Conservation (phyloP, 1,139 yeast genomes). For the Yamadazyma aaseri region DNA sequence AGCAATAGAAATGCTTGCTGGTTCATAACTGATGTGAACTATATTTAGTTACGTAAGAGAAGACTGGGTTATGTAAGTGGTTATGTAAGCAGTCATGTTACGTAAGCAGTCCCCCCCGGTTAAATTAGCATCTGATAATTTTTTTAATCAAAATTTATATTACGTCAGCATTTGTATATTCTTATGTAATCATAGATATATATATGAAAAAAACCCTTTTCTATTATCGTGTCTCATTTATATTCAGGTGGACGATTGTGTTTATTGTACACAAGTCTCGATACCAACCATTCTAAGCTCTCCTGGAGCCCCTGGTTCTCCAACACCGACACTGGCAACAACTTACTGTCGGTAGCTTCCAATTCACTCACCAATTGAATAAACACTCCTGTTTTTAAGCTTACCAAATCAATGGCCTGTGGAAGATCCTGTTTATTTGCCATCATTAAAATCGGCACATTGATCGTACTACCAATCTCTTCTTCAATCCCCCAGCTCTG, state of each 20-base stretch:
- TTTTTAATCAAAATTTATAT: no score
- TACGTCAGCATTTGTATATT: no score
- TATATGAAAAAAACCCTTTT: no score
- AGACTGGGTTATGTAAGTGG: no score
- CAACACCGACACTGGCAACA: conserved; percentile 84
- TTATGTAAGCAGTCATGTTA: no score
- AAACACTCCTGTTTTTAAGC: conserved; percentile 77
- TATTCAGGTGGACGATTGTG: conserved; percentile 68
- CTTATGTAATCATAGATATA: no score
- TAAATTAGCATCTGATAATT: no score
- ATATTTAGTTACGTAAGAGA: no score
- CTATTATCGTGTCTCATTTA: conserved; percentile 15
- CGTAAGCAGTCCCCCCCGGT: no score
- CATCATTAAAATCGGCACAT: conserved; percentile 87
- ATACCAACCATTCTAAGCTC: conserved; percentile 85
- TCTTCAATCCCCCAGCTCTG: conserved; percentile 44
- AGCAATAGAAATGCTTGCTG: no score
- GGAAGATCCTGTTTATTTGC: conserved; percentile 94
- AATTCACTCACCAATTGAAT: conserved; percentile 75
- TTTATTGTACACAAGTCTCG: conserved; percentile 76
- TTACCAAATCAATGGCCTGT: conserved; percentile 68
- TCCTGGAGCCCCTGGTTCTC: conserved; percentile 85
- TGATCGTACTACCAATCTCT: conserved; percentile 47
- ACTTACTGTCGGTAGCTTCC: conserved; percentile 88
- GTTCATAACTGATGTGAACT: no score